phyloP scores from a whole-genome alignment of 352 stramenopile genomes.

The Phytopythium mirpurense region DNA sequence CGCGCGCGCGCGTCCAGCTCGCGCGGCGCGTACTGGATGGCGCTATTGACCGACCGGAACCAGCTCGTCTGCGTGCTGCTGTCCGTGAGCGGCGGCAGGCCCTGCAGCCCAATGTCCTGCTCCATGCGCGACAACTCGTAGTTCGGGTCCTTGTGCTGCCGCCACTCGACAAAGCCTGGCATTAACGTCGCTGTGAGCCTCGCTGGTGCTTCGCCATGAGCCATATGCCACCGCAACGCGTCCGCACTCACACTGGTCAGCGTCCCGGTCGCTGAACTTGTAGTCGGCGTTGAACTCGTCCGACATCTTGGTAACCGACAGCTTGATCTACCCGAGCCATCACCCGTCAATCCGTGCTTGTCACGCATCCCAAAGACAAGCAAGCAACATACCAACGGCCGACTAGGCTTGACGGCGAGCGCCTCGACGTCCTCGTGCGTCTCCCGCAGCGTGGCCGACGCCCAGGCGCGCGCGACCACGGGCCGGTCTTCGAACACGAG shows the following conservation, averaged over 20 bases:
- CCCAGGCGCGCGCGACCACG: slow-evolving; percentile 52
- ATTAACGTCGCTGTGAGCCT: too few relatives aligned
- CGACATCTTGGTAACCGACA: slow-evolving; percentile 78
- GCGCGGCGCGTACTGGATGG: slow-evolving; percentile 67
- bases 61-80: slow-evolving; percentile 71
- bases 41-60: slow-evolving; percentile 81
- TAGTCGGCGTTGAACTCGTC: slow-evolving; percentile 80
- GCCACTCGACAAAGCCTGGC: slow-evolving; percentile 85
- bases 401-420: slow-evolving; percentile 40
- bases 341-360: too few relatives aligned
- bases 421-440: slow-evolving; percentile 62
- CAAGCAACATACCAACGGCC: slow-evolving; percentile 28
- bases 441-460: slow-evolving; percentile 42
- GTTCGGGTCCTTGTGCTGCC: slow-evolving; percentile 80
- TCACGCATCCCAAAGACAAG: too few relatives aligned
- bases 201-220: too few relatives aligned
- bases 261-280: slow-evolving; percentile 81
- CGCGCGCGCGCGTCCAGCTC: not conserved
- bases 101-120: slow-evolving; percentile 74
- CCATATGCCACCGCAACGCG: too few relatives aligned
- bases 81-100: slow-evolving; percentile 64
- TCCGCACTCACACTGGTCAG: slow-evolving; percentile 52
- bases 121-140: slow-evolving; percentile 75
- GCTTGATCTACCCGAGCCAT: slow-evolving; percentile 39
- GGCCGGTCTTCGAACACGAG: slow-evolving; percentile 78